These are phyloP conservation scores for Lanmaoa rubissima DNA, from an alignment of 768 basidiomycete genomes.

Conservation along the genomic window DNA sequence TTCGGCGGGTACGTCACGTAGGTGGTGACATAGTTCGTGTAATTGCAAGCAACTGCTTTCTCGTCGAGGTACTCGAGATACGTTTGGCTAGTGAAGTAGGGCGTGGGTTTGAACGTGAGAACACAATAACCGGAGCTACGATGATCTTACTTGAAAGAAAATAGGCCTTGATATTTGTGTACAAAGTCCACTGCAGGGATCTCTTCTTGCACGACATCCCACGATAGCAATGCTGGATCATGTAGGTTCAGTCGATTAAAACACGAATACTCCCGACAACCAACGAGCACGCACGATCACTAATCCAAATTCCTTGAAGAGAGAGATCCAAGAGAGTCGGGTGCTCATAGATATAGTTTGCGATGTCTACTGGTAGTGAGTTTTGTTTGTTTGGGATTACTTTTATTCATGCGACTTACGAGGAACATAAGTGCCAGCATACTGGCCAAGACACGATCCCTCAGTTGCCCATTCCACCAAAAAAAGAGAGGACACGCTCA, in stretches of 20 bases:
- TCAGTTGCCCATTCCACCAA: background rate
- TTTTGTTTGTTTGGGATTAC: background rate
- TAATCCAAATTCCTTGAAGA: conserved; percentile 70
- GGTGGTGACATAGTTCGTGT: conserved; percentile 58
- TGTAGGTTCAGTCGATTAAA: background rate
- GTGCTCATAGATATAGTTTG: conserved; percentile 68
- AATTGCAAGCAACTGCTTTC: conserved; percentile 55
- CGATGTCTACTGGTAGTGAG: conserved; percentile 50
- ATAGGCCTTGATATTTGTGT: conserved; percentile 66
- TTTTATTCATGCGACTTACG: conserved; percentile 35
- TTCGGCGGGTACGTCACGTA: conserved; percentile 67
- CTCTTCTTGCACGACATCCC: conserved; percentile 61
- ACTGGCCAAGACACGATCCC: conserved; percentile 37
- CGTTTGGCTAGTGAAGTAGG: conserved; percentile 44
- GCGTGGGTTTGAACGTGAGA: background rate
- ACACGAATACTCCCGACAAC: background rate
- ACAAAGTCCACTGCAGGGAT: conserved; percentile 76
- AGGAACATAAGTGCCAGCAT: conserved; percentile 69
- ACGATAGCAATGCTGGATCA: conserved; percentile 52
- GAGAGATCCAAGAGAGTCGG: conserved; percentile 50
- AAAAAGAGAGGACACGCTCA: conserved; percentile 36
- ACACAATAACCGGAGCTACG: background rate
- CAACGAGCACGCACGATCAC: conserved; percentile 54
- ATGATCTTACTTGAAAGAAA: conserved; percentile 62
- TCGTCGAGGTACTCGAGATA: conserved; percentile 60